phyloP scores from a whole-genome alignment of 2,329 filamentous ascomycete species.

The Trichoderma citrinoviride region DNA sequence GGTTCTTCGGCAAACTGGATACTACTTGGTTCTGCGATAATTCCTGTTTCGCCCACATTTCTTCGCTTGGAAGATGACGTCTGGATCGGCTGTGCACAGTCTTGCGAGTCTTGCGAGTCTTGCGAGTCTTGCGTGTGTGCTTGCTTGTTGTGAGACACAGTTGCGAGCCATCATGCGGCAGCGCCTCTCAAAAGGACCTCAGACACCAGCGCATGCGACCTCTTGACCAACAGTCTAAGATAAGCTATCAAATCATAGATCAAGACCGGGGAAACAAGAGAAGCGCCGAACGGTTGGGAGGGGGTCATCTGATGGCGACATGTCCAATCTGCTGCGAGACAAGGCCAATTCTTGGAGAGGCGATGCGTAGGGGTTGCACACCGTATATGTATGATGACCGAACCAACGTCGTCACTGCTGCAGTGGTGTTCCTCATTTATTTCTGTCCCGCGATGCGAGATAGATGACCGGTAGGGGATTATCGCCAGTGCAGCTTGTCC shows the following conservation, averaged over 20 bases:
- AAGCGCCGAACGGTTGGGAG: background rate
- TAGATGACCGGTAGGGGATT: no score
- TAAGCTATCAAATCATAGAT: background rate
- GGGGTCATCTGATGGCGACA: background rate
- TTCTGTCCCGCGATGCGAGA: background rate
- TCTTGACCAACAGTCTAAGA: background rate
- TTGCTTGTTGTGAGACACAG: no score
- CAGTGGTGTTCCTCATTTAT: background rate
- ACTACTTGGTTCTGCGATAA: background rate
- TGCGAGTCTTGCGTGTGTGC: no score
- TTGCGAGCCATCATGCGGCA: no score
- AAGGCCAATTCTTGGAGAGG: background rate
- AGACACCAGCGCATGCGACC: background rate
- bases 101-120: no score
- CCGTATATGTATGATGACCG: background rate
- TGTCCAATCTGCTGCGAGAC: background rate
- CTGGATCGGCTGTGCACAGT: no score
- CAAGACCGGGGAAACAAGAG: background rate
- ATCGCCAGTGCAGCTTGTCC: no score
- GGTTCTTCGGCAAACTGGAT: background rate
- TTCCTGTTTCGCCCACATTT: no score
- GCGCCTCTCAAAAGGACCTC: no score
- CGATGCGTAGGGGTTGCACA: background rate
- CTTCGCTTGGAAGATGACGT: no score
- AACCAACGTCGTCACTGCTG: background rate